Conservation (phyloP, 148 eudicot species). For the Vaccinium macrocarpon region DNA sequence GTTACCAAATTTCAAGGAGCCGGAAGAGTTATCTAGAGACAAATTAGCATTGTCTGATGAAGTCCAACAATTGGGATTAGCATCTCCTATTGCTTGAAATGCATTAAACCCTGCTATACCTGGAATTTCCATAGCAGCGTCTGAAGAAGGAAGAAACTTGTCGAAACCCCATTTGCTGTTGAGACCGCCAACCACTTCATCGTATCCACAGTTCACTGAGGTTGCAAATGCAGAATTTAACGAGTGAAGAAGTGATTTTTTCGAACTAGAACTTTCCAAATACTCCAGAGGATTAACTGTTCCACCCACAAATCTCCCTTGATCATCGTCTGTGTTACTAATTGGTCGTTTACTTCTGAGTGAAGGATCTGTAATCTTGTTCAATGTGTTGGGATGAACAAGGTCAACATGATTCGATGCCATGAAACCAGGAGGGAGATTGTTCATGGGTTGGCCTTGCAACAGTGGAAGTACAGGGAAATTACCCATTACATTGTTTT, state of each 20-base stretch:
- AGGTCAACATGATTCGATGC: constrained; percentile 13
- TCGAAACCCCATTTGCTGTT: constrained; percentile 43
- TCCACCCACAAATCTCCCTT: constrained; percentile 31
- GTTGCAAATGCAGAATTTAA: constrained; percentile 34
- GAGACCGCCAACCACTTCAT: constrained; percentile 28
- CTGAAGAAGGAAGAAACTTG: constrained; percentile 32
- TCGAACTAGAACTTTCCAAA: constrained; percentile 24
- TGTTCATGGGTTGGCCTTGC: constrained; percentile 36
- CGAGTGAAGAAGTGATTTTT: constrained; percentile 24
- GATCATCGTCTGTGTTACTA: constrained; percentile 17
- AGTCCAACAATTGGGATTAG: constrained; percentile 36
- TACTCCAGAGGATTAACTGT: constrained; percentile 27
- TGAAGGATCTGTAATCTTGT: constrained; percentile 9
- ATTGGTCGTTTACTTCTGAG: constrained; percentile 11
- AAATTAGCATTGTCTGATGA: constrained; percentile 27
- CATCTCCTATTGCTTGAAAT: constrained; percentile 23
- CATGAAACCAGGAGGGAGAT: constrained; percentile 19
- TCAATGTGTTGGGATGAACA: constrained; percentile 17
- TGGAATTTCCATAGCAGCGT: constrained; percentile 24
- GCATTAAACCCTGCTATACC: constrained; percentile 35
- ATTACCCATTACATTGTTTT: constrained; percentile 38
- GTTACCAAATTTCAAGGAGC: constrained; percentile 36
- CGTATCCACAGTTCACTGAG: constrained; percentile 32
- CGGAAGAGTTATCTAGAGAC: constrained; percentile 33
- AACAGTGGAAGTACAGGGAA: constrained; percentile 40